Evolutionary conservation across 2,329 filamentous ascomycete species (phyloP).

Genomic region (Pleomassaria siparia): DNA sequence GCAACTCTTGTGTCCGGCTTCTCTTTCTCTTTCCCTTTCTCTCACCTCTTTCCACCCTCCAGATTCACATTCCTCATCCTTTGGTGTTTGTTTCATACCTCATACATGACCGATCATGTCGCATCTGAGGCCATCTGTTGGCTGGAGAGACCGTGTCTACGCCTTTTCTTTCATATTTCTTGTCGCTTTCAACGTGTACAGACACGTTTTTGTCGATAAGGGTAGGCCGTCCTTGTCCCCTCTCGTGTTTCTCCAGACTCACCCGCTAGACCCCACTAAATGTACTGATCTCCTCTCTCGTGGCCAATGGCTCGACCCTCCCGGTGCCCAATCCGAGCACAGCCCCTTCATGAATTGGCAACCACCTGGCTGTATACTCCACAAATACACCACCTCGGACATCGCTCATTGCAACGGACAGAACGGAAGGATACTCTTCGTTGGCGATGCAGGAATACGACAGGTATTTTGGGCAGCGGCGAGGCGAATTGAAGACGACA

Average conservation of each 20-base stretch:
- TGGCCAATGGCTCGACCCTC: slow-evolving; percentile 55
- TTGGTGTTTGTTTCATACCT: not conserved
- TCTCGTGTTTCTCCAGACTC: not conserved
- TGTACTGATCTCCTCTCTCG: slow-evolving; percentile 55
- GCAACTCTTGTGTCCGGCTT: not conserved
- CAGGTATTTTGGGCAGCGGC: slow-evolving; percentile 63
- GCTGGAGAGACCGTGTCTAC: slow-evolving; percentile 8
- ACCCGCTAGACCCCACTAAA: slow-evolving; percentile 53
- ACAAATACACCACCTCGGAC: slow-evolving; percentile 56
- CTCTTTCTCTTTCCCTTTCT: not conserved
- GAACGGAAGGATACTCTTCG: slow-evolving; percentile 58
- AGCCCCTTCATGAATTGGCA: slow-evolving; percentile 56
- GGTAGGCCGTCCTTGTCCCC: not conserved
- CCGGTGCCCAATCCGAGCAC: slow-evolving; percentile 29
- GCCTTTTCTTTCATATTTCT: slow-evolving; percentile 11
- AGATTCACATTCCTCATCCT: not conserved
- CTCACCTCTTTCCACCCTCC: not conserved
- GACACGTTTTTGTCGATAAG: slow-evolving; percentile 10
- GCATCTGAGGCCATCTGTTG: slow-evolving; percentile 4
- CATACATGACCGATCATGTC: not conserved
- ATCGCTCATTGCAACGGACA: slow-evolving; percentile 56
- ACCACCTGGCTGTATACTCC: slow-evolving; percentile 61
- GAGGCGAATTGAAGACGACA: slow-evolving; percentile 48
- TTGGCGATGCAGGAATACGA: slow-evolving; percentile 62
- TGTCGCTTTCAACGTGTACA: slow-evolving; percentile 15